A percentile compares a stretch with the other conserved stretches of the same genome.
Evolutionary conservation across 2,329 filamentous ascomycete genomes (phyloP).

Genomic region (Ceratocystis eucalypticola): DNA sequence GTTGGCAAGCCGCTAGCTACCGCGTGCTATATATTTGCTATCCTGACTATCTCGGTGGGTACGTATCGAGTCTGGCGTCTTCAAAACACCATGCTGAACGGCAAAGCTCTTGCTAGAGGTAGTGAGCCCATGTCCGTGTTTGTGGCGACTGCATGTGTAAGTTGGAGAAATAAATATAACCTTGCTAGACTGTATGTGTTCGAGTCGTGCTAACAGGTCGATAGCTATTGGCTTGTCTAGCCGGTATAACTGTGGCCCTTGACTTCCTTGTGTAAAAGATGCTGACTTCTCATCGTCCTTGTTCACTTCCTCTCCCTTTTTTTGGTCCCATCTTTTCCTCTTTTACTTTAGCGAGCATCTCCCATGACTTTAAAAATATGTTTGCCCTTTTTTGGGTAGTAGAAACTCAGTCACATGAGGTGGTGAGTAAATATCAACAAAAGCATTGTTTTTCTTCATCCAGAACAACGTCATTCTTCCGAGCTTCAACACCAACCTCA

Average conservation of each 20-base stretch:
- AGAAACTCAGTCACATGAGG: not conserved
- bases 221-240: not conserved
- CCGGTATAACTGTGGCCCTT: constrained; percentile 1
- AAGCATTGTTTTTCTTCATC: not conserved
- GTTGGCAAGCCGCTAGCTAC: constrained; percentile 46
- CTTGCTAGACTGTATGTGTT: not conserved
- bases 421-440: not conserved
- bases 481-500: not conserved
- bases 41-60: constrained; percentile 27
- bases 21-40: constrained; percentile 30
- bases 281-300: not conserved
- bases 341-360: not conserved
- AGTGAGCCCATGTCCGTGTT: constrained; percentile 9
- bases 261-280: not conserved
- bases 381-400: not conserved
- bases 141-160: constrained; percentile 7
- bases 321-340: not conserved
- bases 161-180: not conserved
- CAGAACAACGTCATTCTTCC: not conserved
- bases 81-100: constrained; percentile 25
- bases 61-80: constrained; percentile 25
- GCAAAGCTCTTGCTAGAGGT: constrained; percentile 26
- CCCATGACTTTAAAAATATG: not conserved
- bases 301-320: not conserved
- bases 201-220: not conserved